phyloP scores from a whole-genome alignment of 306 rosid genomes.

The Vigna mungo region DNA sequence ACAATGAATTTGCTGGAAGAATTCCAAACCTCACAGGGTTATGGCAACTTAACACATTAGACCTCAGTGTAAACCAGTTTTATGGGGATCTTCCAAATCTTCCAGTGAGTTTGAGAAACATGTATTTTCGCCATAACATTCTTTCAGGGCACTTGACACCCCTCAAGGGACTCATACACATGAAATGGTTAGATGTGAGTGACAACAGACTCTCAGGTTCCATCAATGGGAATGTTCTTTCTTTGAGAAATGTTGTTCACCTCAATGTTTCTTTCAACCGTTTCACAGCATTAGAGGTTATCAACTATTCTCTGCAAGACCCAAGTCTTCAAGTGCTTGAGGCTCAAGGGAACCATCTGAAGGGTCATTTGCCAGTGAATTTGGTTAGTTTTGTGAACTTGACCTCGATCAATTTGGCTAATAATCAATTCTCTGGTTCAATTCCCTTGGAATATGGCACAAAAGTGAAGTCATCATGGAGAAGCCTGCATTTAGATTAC shows the following conservation, averaged over 20 bases:
- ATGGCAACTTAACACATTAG: constrained; percentile 50
- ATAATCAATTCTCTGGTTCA: constrained; percentile 48
- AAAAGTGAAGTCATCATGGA: constrained; percentile 44
- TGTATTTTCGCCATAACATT: constrained; percentile 43
- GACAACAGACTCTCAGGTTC: constrained; percentile 39
- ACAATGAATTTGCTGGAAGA: constrained; percentile 51
- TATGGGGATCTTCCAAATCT: constrained; percentile 48
- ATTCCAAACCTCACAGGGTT: constrained; percentile 53
- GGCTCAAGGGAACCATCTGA: constrained; percentile 48
- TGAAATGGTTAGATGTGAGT: constrained; percentile 51
- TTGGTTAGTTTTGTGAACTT: constrained; percentile 48
- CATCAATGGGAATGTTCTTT: constrained; percentile 41
- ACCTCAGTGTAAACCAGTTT: constrained; percentile 52
- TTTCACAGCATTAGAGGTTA: constrained; percentile 44
- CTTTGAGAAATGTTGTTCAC: constrained; percentile 32
- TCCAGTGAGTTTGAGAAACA: constrained; percentile 48
- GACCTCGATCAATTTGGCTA: constrained; percentile 47
- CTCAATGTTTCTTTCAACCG: constrained; percentile 56
- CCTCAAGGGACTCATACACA: constrained; percentile 30
- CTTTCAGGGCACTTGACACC: constrained; percentile 46
- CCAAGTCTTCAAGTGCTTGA: constrained; percentile 50
- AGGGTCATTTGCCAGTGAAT: constrained; percentile 54
- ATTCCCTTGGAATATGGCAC: constrained; percentile 55
- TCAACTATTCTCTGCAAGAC: constrained; percentile 3
- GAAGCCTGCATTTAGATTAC: constrained; percentile 46